Conservation (phyloP, 805 yeast species). For the Saturnispora dispora region DNA sequence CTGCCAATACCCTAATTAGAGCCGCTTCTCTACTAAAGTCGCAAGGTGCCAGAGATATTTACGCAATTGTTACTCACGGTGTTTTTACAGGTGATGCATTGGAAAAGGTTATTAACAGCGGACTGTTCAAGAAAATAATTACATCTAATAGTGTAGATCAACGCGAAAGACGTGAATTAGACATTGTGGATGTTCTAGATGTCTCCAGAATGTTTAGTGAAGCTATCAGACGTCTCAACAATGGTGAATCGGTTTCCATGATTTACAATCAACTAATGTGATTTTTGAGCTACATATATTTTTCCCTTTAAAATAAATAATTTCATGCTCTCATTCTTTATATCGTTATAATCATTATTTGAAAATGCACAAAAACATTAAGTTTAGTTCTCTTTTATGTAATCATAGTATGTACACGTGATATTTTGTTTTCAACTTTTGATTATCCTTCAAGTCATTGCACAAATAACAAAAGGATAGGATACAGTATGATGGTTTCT, state of each 20-base stretch:
- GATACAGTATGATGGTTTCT: neutral
- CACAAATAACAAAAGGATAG: neutral
- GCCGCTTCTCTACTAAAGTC: slow-evolving; percentile 89
- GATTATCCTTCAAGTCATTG: neutral
- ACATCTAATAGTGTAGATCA: slow-evolving; percentile 93
- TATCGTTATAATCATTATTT: neutral
- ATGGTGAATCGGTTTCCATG: slow-evolving; percentile 94
- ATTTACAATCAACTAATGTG: slow-evolving; percentile 77
- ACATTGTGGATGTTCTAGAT: slow-evolving; percentile 67
- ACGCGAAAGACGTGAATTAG: slow-evolving; percentile 37
- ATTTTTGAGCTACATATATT: slow-evolving; percentile 1
- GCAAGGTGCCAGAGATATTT: slow-evolving; percentile 82
- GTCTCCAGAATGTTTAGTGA: slow-evolving; percentile 86
- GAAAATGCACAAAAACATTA: neutral
- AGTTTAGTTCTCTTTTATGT: neutral
- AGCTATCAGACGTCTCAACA: slow-evolving; percentile 90
- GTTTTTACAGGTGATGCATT: slow-evolving; percentile 88
- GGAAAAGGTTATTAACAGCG: slow-evolving; percentile 50
- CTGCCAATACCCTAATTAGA: slow-evolving; percentile 82
- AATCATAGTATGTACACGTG: neutral
- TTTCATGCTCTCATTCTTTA: neutral
- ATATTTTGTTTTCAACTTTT: neutral
- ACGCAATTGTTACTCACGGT: slow-evolving; percentile 88
- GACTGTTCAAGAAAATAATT: slow-evolving; percentile 68
- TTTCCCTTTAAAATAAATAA: neutral